Percentiles rank a stretch among this genome's conserved stretches.
phyloP scores from a whole-genome alignment of 139 green algal genomes.

The Coelastrella sp. region DNA sequence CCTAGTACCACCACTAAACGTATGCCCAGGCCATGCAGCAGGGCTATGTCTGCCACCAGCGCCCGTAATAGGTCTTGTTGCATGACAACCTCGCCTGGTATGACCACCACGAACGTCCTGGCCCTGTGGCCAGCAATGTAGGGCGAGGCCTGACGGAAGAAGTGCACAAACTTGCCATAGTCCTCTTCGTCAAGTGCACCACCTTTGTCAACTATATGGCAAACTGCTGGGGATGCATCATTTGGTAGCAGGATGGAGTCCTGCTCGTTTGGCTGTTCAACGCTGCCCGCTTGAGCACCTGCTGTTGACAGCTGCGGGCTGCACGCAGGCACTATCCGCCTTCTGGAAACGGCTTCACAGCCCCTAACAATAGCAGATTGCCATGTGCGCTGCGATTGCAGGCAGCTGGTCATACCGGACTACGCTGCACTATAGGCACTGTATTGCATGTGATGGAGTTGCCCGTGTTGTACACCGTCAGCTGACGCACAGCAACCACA shows the following conservation, averaged over 20 bases:
- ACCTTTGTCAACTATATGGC: neutral
- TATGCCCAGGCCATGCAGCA: conserved; percentile 93
- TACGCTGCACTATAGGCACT: neutral
- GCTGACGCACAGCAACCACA: too few species aligned
- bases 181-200: conserved; percentile 52
- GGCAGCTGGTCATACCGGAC: neutral
- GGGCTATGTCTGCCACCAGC: conserved; percentile 86
- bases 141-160: conserved; percentile 85
- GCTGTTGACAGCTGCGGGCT: neutral
- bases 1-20: conserved; percentile 91
- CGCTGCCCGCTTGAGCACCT: neutral
- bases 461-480: neutral
- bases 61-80: conserved; percentile 61
- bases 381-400: neutral
- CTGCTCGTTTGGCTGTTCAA: neutral
- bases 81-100: conserved; percentile 84
- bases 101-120: conserved; percentile 90
- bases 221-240: neutral
- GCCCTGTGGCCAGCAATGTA: conserved; percentile 92
- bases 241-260: neutral
- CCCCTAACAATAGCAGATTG: neutral
- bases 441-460: neutral
- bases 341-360: neutral
- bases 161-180: conserved; percentile 75
- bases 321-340: neutral